Evolutionary conservation across 2,329 filamentous ascomycete species (phyloP).

Genomic region (Magnaporthiopsis rhizophila): DNA sequence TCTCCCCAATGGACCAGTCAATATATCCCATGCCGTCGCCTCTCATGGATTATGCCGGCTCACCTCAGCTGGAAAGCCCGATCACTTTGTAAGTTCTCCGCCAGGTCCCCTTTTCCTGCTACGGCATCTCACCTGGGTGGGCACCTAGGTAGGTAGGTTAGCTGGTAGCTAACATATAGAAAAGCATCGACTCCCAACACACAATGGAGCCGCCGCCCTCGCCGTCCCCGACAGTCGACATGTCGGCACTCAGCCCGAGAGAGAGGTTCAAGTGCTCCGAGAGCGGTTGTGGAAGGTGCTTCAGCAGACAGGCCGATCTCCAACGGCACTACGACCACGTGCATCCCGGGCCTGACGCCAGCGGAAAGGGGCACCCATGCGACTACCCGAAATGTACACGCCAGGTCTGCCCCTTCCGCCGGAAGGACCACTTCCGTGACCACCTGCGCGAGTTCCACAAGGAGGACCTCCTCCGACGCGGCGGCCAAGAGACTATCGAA

Average conservation of each 20-base stretch:
- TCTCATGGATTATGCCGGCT: not conserved
- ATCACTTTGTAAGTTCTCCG: not conserved
- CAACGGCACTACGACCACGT: constrained; percentile 43
- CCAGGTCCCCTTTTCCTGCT: not conserved
- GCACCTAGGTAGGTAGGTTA: too few relatives aligned
- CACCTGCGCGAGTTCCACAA: constrained; percentile 48
- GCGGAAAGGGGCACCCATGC: constrained; percentile 35
- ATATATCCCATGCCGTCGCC: not conserved
- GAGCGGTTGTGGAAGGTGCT: constrained; percentile 36
- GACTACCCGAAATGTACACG: constrained; percentile 44
- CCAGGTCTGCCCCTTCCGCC: constrained; percentile 36
- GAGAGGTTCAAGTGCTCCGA: constrained; percentile 27
- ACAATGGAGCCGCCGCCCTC: not conserved
- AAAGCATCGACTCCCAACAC: not conserved
- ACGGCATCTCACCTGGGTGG: not conserved
- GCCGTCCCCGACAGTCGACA: not conserved
- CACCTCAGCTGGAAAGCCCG: not conserved
- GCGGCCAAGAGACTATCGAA: constrained; percentile 18
- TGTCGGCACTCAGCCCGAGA: not conserved
- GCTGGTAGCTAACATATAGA: not conserved
- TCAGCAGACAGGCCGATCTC: constrained; percentile 46
- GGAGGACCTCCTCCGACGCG: constrained; percentile 45
- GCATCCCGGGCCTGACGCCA: constrained; percentile 33
- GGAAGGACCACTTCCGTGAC: constrained; percentile 49
- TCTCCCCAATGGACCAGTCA: not conserved